phyloP scores from a whole-genome alignment of 495 filamentous ascomycete species.

The Bacidia rubella region DNA sequence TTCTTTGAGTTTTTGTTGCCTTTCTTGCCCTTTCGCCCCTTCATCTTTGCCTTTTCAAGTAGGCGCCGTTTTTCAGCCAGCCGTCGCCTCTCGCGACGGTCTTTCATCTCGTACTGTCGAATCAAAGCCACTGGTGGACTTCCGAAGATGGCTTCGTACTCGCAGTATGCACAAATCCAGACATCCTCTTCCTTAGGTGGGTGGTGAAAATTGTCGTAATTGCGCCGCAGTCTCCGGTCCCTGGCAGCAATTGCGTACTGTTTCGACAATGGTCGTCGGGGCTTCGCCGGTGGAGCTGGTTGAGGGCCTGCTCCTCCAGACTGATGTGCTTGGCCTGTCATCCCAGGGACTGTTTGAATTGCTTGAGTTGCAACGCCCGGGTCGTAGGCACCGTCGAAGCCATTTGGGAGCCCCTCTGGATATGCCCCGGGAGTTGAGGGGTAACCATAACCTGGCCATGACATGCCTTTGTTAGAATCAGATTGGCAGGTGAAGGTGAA shows the following conservation, averaged over 20 bases:
- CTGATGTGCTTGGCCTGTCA: conserved; percentile 24
- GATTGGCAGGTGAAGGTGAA: conserved; percentile 89
- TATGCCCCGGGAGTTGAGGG: conserved; percentile 21
- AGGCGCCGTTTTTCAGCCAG: conserved; percentile 71
- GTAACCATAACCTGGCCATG: conserved; percentile 31
- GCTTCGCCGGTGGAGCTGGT: conserved; percentile 39
- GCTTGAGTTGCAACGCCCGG: conserved; percentile 41
- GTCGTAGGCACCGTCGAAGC: conserved; percentile 14
- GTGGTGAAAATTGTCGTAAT: conserved; percentile 63
- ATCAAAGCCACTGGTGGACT: conserved; percentile 71
- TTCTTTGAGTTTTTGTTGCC: conserved; percentile 48
- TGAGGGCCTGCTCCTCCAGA: conserved; percentile 19
- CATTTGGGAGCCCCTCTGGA: conserved; percentile 23
- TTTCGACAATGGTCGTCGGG: conserved; percentile 41
- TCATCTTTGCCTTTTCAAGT: conserved; percentile 91
- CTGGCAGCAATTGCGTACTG: conserved; percentile 51
- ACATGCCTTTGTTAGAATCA: conserved; percentile 52
- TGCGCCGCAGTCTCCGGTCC: conserved; percentile 53
- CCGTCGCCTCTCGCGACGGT: conserved; percentile 67
- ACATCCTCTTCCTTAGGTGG: conserved; percentile 60
- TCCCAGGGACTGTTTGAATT: conserved; percentile 48
- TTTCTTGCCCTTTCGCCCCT: conserved; percentile 71
- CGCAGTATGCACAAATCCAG: conserved; percentile 92
- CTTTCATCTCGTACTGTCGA: conserved; percentile 86
- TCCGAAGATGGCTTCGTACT: conserved; percentile 80